Percentiles rank a stretch among this genome's conserved stretches.
phyloP scores from a whole-genome alignment of 1,284 basidiomycete species.

The Leccinum subfulvum region DNA sequence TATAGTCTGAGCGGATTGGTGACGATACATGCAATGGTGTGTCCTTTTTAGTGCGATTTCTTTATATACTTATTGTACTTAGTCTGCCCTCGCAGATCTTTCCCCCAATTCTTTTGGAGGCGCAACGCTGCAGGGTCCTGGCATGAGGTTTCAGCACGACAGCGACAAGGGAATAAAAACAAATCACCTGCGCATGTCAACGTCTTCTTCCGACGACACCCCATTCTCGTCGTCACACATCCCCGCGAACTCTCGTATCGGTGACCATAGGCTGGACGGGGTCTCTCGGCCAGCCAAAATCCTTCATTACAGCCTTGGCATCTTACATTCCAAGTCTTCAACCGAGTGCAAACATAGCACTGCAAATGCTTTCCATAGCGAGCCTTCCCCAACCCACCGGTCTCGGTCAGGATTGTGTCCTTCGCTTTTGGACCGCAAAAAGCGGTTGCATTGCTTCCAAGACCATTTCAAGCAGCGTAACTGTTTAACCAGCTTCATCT shows the following conservation, averaged over 20 bases:
- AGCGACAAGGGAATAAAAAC: constrained; percentile 7
- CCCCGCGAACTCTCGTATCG: constrained; percentile 1
- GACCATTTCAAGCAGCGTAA: constrained; percentile 38
- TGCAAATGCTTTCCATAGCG: constrained; percentile 65
- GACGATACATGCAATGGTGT: constrained; percentile 56
- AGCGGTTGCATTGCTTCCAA: constrained; percentile 67
- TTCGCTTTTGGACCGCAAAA: constrained; percentile 79
- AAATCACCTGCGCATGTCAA: constrained; percentile 17
- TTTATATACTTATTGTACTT: constrained; percentile 3
- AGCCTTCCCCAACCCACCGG: constrained; percentile 72
- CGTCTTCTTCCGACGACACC: constrained; percentile 6
- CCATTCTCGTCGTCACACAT: constrained; percentile 12
- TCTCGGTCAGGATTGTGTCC: constrained; percentile 71
- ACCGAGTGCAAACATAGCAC: constrained; percentile 42
- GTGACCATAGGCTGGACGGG: constrained; percentile 54
- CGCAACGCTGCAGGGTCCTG: constrained; percentile 23
- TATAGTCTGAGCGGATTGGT: constrained; percentile 55
- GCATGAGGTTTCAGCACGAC: constrained; percentile 29
- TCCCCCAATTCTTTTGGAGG: constrained; percentile 8
- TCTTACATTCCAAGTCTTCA: constrained; percentile 61
- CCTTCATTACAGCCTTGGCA: constrained; percentile 62
- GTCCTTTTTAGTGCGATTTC: constrained; percentile 10
- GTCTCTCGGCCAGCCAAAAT: constrained; percentile 55
- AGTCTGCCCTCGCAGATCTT: constrained; percentile 42
- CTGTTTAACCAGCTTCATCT: constrained; percentile 23